phyloP scores from a whole-genome alignment of 805 yeast genomes.

The Lachancea meyersii region DNA sequence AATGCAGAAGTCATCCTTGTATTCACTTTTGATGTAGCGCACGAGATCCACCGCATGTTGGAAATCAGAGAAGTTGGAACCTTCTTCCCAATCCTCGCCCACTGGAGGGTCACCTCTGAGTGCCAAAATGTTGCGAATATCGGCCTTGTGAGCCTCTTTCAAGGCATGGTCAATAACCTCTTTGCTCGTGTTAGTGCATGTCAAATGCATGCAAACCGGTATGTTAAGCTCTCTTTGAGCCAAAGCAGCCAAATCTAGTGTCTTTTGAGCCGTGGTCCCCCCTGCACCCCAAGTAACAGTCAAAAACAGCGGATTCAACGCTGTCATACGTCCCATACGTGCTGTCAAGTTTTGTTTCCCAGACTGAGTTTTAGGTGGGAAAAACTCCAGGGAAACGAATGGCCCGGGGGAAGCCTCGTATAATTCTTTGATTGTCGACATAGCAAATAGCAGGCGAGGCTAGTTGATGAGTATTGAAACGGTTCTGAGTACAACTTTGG shows the following conservation, averaged over 20 bases:
- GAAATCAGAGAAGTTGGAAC: slow-evolving; percentile 47
- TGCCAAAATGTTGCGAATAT: slow-evolving; percentile 84
- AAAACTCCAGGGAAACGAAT: slow-evolving; percentile 86
- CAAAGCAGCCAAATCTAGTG: slow-evolving; percentile 72
- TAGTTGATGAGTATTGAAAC: not conserved
- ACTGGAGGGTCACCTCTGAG: slow-evolving; percentile 95
- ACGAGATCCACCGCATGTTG: slow-evolving; percentile 82
- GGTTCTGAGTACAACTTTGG: not conserved
- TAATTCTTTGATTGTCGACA: slow-evolving; percentile 39
- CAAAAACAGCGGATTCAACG: slow-evolving; percentile 80
- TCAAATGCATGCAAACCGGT: slow-evolving; percentile 91
- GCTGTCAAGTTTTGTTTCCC: slow-evolving; percentile 81
- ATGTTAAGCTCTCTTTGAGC: slow-evolving; percentile 69
- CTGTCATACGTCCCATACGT: slow-evolving; percentile 83
- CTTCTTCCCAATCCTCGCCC: slow-evolving; percentile 37
- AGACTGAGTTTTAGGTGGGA: slow-evolving; percentile 92
- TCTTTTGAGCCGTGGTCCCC: slow-evolving; percentile 84
- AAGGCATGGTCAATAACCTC: slow-evolving; percentile 75
- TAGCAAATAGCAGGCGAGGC: not conserved
- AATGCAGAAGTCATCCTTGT: slow-evolving; percentile 80
- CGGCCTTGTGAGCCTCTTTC: slow-evolving; percentile 59
- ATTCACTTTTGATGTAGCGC: slow-evolving; percentile 57
- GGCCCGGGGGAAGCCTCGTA: slow-evolving; percentile 45
- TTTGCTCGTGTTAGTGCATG: slow-evolving; percentile 89
- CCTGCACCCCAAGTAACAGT: slow-evolving; percentile 99